phyloP scores from a whole-genome alignment of 2,329 filamentous ascomycete species.

The Cryphonectria radicalis region DNA sequence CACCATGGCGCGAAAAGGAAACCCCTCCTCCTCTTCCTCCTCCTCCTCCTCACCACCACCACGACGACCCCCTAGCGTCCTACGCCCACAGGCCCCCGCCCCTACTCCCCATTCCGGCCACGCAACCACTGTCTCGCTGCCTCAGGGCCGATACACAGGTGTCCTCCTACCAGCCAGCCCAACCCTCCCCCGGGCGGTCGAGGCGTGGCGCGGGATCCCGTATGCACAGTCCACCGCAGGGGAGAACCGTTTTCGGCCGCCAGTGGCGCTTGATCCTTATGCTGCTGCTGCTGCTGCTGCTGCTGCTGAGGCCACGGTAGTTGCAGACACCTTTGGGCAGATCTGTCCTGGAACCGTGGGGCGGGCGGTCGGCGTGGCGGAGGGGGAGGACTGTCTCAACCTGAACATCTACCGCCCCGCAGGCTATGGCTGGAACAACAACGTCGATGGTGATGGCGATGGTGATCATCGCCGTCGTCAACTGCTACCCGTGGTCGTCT shows the following conservation, averaged over 20 bases:
- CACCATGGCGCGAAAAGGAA: constrained; percentile 16
- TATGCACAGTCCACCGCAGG: constrained; percentile 49
- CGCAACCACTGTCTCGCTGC: constrained; percentile 38
- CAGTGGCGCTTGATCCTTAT: constrained; percentile 39
- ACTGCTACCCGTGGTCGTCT: constrained; percentile 57
- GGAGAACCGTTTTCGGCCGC: constrained; percentile 51
- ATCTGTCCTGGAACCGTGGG: constrained; percentile 43
- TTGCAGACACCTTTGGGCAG: constrained; percentile 44
- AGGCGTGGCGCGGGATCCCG: constrained; percentile 55
- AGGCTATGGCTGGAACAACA: constrained; percentile 14
- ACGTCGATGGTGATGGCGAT: constrained; percentile 31
- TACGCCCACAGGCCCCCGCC: constrained; percentile 16
- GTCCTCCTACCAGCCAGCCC: constrained; percentile 37
- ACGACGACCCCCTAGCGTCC: constrained; percentile 11
- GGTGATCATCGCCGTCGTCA: not conserved
- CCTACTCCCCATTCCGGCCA: constrained; percentile 22
- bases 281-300: not conserved
- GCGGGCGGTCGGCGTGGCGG: constrained; percentile 33
- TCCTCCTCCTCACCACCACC: not conserved
- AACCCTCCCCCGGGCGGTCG: constrained; percentile 46
- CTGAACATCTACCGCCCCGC: constrained; percentile 54
- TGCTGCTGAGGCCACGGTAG: constrained; percentile 27
- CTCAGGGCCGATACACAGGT: constrained; percentile 48
- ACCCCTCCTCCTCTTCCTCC: not conserved
- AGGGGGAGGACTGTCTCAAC: constrained; percentile 57